Conservation (phyloP, 345 rosid species). For the Arabis hirsuta region DNA sequence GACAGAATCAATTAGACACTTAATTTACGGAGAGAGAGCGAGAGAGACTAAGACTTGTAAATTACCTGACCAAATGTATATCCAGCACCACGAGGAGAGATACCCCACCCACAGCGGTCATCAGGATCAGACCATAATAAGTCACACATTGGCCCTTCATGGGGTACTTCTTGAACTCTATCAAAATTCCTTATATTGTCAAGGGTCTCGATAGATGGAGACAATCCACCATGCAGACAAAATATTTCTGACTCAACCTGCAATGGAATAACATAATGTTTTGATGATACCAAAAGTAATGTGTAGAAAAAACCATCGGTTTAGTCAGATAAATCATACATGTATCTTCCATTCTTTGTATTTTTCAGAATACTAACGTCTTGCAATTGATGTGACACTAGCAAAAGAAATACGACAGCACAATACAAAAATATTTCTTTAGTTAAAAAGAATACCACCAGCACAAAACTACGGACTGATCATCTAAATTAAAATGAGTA, state of each 20-base stretch:
- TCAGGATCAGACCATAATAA: conserved; percentile 99
- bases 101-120: conserved; percentile 97
- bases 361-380: conserved; percentile 37
- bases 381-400: conserved; percentile 35
- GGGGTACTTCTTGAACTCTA: conserved; percentile 96
- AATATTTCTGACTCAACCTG: conserved; percentile 97
- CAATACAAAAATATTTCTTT: conserved; percentile 23
- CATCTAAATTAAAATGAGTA: conserved; percentile 7
- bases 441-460: conserved; percentile 19
- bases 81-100: conserved; percentile 97
- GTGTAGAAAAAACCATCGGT: not conserved
- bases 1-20: conserved; percentile 17
- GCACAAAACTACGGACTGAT: conserved; percentile 14
- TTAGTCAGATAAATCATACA: conserved; percentile 29
- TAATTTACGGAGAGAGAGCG: not conserved
- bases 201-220: conserved; percentile 90
- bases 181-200: conserved; percentile 92
- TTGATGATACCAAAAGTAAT: not conserved
- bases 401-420: conserved; percentile 15
- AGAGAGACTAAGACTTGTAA: not conserved
- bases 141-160: conserved; percentile 99
- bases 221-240: conserved; percentile 91
- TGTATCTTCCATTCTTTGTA: conserved; percentile 34
- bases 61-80: conserved; percentile 95
- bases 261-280: conserved; percentile 32